These are phyloP conservation scores for Bodo saltans DNA, from an alignment of 78 protist genomes.

Conservation along the genomic window DNA sequence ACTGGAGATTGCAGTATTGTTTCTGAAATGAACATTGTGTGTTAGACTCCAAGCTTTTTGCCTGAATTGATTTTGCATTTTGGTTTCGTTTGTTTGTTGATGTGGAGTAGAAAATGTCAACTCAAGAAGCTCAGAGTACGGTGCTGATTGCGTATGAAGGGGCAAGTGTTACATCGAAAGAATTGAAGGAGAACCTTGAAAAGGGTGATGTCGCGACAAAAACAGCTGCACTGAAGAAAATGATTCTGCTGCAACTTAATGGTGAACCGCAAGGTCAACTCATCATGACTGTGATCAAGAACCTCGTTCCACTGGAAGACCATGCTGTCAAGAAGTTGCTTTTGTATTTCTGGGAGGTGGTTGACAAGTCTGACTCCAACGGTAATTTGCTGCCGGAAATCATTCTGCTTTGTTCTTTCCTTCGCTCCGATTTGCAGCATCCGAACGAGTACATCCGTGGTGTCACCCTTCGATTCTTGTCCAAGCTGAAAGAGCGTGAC, in stretches of 20 bases:
- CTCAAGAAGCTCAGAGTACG: background rate
- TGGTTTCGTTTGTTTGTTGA: too few species aligned
- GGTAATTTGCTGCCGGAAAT: conserved; percentile 91
- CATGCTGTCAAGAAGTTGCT: conserved; percentile 86
- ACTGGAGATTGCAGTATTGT: too few species aligned
- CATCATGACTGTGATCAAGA: conserved; percentile 79
- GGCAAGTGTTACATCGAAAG: background rate
- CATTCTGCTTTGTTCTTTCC: conserved; percentile 77
- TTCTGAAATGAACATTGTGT: too few species aligned
- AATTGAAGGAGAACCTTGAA: background rate
- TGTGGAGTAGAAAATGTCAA: background rate
- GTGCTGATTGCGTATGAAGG: background rate
- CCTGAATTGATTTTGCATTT: too few species aligned
- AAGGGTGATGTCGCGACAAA: conserved; percentile 20
- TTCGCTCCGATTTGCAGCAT: conserved; percentile 70
- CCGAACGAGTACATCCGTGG: conserved; percentile 94
- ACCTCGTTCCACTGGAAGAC: conserved; percentile 70
- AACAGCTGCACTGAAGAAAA: conserved; percentile 39
- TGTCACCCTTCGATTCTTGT: conserved; percentile 85
- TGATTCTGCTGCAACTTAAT: conserved; percentile 50
- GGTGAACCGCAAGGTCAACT: conserved; percentile 70
- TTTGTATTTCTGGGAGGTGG: conserved; percentile 83
- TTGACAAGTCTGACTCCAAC: conserved; percentile 71
- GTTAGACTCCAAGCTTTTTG: too few species aligned
- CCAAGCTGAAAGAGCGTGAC: conserved; percentile 83